Evolutionary conservation across 805 yeast genomes (phyloP).

Genomic region (Starmerella sp.): DNA sequence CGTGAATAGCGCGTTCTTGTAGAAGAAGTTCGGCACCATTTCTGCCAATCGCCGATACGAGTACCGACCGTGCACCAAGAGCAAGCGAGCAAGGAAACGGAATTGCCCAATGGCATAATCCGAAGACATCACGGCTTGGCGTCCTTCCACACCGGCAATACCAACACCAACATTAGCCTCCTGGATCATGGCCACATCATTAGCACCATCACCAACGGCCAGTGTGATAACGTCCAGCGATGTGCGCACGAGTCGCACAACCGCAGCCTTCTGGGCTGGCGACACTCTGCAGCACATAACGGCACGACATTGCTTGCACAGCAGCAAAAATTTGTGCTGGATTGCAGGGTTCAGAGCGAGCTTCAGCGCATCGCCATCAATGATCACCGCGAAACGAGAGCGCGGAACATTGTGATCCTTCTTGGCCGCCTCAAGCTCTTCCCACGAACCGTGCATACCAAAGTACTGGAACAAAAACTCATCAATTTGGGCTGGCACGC

Average conservation of each 20-base stretch:
- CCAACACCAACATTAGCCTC: constrained; percentile 79
- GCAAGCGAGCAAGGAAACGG: constrained; percentile 50
- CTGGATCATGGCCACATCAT: constrained; percentile 82
- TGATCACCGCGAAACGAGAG: constrained; percentile 48
- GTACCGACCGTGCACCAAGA: constrained; percentile 76
- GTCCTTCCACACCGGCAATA: constrained; percentile 78
- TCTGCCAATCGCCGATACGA: constrained; percentile 64
- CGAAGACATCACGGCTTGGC: constrained; percentile 79
- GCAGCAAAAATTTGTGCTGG: constrained; percentile 47
- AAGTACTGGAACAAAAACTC: constrained; percentile 44
- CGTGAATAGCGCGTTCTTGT: constrained; percentile 66
- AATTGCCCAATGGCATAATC: constrained; percentile 79
- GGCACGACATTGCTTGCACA: constrained; percentile 67
- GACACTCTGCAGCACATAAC: constrained; percentile 79
- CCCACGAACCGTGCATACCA: constrained; percentile 36
- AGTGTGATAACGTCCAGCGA: constrained; percentile 63
- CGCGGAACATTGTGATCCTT: constrained; percentile 55
- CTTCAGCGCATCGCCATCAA: constrained; percentile 62
- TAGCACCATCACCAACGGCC: constrained; percentile 80
- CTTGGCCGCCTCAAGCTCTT: constrained; percentile 42
- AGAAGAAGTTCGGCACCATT: constrained; percentile 72
- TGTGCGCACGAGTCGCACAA: constrained; percentile 57
- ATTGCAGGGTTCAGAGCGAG: constrained; percentile 38
- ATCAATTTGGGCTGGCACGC: constrained; percentile 31
- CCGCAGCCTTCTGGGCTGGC: constrained; percentile 72